Evolutionary conservation across 768 basidiomycete species (phyloP).

Genomic region (Boletus subcaerulescens): DNA sequence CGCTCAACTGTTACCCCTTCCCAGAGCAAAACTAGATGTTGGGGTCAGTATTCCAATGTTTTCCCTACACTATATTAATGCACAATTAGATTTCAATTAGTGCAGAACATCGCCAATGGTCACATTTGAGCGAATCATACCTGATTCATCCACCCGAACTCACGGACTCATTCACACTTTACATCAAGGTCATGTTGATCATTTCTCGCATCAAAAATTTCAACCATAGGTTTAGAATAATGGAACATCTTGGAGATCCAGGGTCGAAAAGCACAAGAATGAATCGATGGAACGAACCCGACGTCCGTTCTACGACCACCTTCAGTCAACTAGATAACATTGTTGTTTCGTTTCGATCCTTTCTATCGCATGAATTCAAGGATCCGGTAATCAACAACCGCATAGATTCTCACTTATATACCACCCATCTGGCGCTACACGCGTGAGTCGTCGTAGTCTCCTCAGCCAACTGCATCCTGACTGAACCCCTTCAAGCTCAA

Average conservation of each 20-base stretch:
- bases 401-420: constrained; percentile 59
- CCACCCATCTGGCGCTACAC: constrained; percentile 30
- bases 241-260: constrained; percentile 57
- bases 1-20: constrained; percentile 65
- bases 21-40: constrained; percentile 55
- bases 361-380: constrained; percentile 54
- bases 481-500: constrained; percentile 43
- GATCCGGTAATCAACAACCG: constrained; percentile 51
- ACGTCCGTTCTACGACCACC: constrained; percentile 57
- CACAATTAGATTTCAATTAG: constrained; percentile 42
- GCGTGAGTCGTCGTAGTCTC: constrained; percentile 29
- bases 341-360: constrained; percentile 53
- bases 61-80: constrained; percentile 6
- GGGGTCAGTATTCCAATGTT: constrained; percentile 43
- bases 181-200: constrained; percentile 65
- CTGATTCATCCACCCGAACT: constrained; percentile 56
- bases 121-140: constrained; percentile 59
- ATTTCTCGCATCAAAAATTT: constrained; percentile 62
- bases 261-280: constrained; percentile 23
- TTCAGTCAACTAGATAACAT: constrained; percentile 63
- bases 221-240: constrained; percentile 62
- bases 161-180: constrained; percentile 69
- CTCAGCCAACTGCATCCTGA: constrained; percentile 37
- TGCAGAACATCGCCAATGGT: constrained; percentile 62
- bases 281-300: constrained; percentile 43